Percentiles rank a stretch among this genome's conserved stretches.
These are phyloP conservation scores for Naganishia friedmannii DNA, from an alignment of 768 basidiomycete genomes.

Conservation along the genomic window DNA sequence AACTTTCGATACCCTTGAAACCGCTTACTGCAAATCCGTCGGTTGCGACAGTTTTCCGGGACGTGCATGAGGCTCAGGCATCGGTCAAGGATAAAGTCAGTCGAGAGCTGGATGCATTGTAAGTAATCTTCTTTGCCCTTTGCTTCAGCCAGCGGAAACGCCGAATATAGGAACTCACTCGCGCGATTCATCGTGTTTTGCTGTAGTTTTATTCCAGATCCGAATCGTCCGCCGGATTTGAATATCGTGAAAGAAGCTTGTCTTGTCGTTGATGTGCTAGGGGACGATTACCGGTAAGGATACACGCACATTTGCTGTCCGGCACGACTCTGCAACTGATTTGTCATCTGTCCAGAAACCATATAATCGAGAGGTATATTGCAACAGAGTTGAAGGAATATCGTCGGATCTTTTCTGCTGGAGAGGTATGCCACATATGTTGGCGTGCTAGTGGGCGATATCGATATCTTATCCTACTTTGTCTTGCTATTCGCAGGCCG, in stretches of 20 bases:
- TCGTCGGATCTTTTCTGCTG: slow-evolving; percentile 85
- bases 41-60: slow-evolving; percentile 72
- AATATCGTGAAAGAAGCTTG: slow-evolving; percentile 75
- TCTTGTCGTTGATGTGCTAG: slow-evolving; percentile 81
- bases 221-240: slow-evolving; percentile 62
- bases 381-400: slow-evolving; percentile 91
- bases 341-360: slow-evolving; percentile 50
- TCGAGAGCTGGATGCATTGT: slow-evolving; percentile 89
- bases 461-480: background rate
- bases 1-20: slow-evolving; percentile 77
- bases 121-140: slow-evolving; percentile 49
- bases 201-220: slow-evolving; percentile 73
- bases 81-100: slow-evolving; percentile 76
- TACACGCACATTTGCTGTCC: background rate
- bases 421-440: slow-evolving; percentile 66
- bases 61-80: slow-evolving; percentile 78
- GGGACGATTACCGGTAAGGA: slow-evolving; percentile 68
- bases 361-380: slow-evolving; percentile 83
- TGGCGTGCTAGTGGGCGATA: background rate
- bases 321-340: background rate
- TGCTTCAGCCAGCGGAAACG: too few relatives aligned
- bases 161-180: too few relatives aligned
- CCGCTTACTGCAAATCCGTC: slow-evolving; percentile 71
- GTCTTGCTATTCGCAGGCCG: slow-evolving; percentile 56
- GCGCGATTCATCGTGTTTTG: too few relatives aligned